These are phyloP conservation scores for Noccaea bulbosa DNA, from an alignment of 345 rosid genomes.

Conservation along the genomic window DNA sequence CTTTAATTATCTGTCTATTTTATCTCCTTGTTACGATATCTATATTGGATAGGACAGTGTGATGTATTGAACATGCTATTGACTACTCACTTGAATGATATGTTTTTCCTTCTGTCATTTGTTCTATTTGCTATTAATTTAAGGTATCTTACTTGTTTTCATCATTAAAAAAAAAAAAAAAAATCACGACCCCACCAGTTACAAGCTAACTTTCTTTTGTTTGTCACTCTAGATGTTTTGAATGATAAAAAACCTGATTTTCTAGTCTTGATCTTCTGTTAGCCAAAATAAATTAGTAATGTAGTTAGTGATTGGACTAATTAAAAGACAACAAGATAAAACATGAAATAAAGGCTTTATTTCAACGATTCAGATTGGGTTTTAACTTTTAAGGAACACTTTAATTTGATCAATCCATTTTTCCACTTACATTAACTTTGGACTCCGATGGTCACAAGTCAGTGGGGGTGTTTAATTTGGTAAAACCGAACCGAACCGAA, in stretches of 20 bases:
- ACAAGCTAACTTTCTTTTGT: neutral
- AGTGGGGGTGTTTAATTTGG: too few species aligned
- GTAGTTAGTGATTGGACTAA: neutral
- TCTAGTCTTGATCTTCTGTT: neutral
- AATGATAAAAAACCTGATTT: neutral
- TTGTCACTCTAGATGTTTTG: neutral
- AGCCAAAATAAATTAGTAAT: neutral
- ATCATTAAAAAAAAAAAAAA: too few species aligned
- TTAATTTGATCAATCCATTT: neutral
- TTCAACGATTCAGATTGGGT: neutral
- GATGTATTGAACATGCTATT: slow-evolving; percentile 33
- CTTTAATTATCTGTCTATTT: neutral
- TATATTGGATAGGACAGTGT: slow-evolving; percentile 31
- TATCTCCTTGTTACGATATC: neutral
- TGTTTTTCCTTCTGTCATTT: neutral
- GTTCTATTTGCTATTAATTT: neutral
- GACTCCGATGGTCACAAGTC: too few species aligned
- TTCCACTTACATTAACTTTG: neutral
- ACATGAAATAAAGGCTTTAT: too few species aligned
- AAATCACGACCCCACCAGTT: neutral
- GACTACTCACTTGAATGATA: slow-evolving; percentile 5
- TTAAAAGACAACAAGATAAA: neutral
- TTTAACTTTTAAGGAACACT: neutral
- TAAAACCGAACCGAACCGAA: too few species aligned
- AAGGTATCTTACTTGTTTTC: neutral